These are phyloP conservation scores for Cercospora janseana DNA, from an alignment of 2,329 filamentous ascomycete genomes.

Conservation along the genomic window DNA sequence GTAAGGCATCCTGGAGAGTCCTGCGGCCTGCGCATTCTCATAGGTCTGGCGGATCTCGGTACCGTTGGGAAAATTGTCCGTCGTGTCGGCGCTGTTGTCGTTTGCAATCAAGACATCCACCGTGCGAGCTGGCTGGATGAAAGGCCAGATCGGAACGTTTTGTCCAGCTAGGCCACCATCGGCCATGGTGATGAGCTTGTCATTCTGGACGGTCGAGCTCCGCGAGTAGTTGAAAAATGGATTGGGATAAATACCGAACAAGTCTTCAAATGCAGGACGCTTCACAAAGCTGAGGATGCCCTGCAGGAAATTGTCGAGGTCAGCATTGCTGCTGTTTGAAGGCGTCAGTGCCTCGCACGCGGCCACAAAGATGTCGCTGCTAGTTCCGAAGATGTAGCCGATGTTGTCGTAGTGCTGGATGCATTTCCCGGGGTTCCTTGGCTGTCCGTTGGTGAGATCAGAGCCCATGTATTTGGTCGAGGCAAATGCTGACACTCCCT, in stretches of 20 bases:
- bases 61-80: slow-evolving; percentile 59
- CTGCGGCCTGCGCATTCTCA: slow-evolving; percentile 51
- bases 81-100: slow-evolving; percentile 63
- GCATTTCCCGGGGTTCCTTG: slow-evolving; percentile 43
- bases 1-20: slow-evolving; percentile 58
- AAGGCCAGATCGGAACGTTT: slow-evolving; percentile 54
- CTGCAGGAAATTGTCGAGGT: slow-evolving; percentile 26
- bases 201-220: slow-evolving; percentile 43
- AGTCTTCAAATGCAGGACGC: slow-evolving; percentile 35
- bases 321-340: slow-evolving; percentile 17
- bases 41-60: slow-evolving; percentile 59
- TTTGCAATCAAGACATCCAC: slow-evolving; percentile 65
- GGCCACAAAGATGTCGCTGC: slow-evolving; percentile 43
- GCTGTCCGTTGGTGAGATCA: slow-evolving; percentile 53
- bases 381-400: slow-evolving; percentile 49
- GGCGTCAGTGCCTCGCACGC: slow-evolving; percentile 30
- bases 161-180: slow-evolving; percentile 54
- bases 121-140: slow-evolving; percentile 51
- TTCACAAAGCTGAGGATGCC: slow-evolving; percentile 34
- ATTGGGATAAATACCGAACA: slow-evolving; percentile 59
- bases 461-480: slow-evolving; percentile 61
- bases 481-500: slow-evolving; percentile 59
- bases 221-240: slow-evolving; percentile 54
- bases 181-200: slow-evolving; percentile 47
- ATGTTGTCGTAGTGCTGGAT: slow-evolving; percentile 51